Conservation (phyloP, 2,329 filamentous ascomycete species). For the Biscogniauxia sp. region DNA sequence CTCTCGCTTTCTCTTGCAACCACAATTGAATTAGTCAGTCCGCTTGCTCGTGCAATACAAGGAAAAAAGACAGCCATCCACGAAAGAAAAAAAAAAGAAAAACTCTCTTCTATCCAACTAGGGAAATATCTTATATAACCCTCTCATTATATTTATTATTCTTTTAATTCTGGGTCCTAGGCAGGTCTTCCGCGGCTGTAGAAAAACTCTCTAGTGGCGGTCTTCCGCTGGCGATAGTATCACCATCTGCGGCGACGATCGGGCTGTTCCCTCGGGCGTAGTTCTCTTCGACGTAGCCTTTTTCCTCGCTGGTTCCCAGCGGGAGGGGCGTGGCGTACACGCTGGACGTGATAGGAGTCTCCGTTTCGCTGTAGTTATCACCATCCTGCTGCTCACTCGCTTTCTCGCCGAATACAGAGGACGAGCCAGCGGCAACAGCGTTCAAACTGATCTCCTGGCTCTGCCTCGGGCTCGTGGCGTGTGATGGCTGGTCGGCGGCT, state of each 20-base stretch:
- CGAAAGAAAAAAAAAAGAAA: too few species aligned
- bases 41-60: not conserved
- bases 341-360: not conserved
- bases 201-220: slow-evolving; percentile 51
- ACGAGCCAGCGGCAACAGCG: slow-evolving; percentile 8
- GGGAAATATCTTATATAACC: too few species aligned
- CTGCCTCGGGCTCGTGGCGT: slow-evolving; percentile 30
- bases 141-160: too few species aligned
- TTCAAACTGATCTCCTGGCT: slow-evolving; percentile 12
- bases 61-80: slow-evolving; percentile 1
- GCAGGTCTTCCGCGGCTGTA: slow-evolving; percentile 49
- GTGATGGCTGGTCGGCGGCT: slow-evolving; percentile 32
- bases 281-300: slow-evolving; percentile 10
- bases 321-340: not conserved
- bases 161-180: slow-evolving; percentile 23
- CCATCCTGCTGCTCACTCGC: slow-evolving; percentile 1
- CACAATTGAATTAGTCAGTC: not conserved
- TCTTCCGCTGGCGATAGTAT: slow-evolving; percentile 8
- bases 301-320: slow-evolving; percentile 7
- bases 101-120: too few species aligned
- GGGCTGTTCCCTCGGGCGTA: slow-evolving; percentile 5
- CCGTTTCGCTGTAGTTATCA: not conserved
- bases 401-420: slow-evolving; percentile 4
- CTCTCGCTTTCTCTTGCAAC: not conserved
- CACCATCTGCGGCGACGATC: slow-evolving; percentile 7